Percentiles rank a stretch among this genome's conserved stretches.
phyloP scores from a whole-genome alignment of 495 filamentous ascomycete genomes.

The Tuber microsphaerosporum region DNA sequence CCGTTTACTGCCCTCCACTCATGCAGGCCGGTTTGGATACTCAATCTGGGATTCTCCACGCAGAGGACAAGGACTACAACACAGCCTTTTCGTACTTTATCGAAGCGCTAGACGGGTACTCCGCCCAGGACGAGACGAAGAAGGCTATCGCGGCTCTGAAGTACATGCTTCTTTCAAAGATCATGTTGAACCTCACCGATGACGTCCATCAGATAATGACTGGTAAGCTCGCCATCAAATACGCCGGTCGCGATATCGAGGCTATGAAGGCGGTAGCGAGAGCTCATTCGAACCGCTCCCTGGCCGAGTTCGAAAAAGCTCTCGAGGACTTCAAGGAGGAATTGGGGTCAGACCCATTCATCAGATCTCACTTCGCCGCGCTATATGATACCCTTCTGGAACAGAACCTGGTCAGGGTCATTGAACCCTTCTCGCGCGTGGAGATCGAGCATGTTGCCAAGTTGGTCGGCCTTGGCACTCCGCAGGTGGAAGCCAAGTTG shows the following conservation, averaged over 20 bases:
- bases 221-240: conserved; percentile 91
- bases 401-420: conserved; percentile 98
- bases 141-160: conserved; percentile 88
- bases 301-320: conserved; percentile 94
- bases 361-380: conserved; percentile 85
- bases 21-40: conserved; percentile 95
- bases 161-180: conserved; percentile 99
- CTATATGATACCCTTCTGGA: conserved; percentile 98
- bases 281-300: conserved; percentile 84
- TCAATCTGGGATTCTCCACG: conserved; percentile 97
- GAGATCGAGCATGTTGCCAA: conserved; percentile 95
- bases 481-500: conserved; percentile 95
- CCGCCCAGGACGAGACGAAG: conserved; percentile 74
- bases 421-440: conserved; percentile 93
- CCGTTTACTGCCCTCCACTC: conserved; percentile 91
- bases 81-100: conserved; percentile 98
- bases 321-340: conserved; percentile 82
- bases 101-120: conserved; percentile 94
- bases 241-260: conserved; percentile 86
- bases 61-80: conserved; percentile 97
- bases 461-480: conserved; percentile 90
- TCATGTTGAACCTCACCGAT: conserved; percentile 95
- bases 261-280: conserved; percentile 98
- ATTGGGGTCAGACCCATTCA: conserved; percentile 85
- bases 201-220: conserved; percentile 89